A percentile compares a stretch with the other conserved stretches of the same genome.
These are phyloP conservation scores for Gastrolobium villosum DNA, from an alignment of 306 rosid genomes.

Conservation along the genomic window DNA sequence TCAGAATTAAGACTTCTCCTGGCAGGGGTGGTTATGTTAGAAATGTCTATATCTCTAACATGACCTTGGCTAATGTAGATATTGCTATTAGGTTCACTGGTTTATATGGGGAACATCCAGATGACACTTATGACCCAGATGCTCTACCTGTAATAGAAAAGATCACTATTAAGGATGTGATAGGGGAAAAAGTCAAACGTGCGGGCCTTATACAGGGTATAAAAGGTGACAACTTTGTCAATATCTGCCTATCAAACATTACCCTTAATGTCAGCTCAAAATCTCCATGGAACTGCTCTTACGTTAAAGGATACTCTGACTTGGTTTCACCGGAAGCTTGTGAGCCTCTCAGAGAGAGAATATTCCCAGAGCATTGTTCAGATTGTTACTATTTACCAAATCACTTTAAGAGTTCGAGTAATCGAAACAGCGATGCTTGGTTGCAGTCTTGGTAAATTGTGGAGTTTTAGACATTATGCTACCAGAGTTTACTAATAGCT, in stretches of 20 bases:
- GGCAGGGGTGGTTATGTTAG: conserved; percentile 84
- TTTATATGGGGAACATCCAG: conserved; percentile 78
- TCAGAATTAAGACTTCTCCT: conserved; percentile 77
- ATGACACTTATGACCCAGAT: conserved; percentile 60
- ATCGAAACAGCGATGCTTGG: conserved; percentile 49
- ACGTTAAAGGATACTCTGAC: conserved; percentile 70
- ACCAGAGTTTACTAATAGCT: conserved; percentile 47
- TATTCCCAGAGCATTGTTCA: conserved; percentile 67
- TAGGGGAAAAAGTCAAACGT: conserved; percentile 58
- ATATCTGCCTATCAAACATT: conserved; percentile 74
- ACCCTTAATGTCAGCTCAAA: conserved; percentile 55
- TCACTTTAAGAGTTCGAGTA: conserved; percentile 50
- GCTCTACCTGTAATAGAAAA: conserved; percentile 68
- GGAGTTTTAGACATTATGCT: conserved; percentile 41
- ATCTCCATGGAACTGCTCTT: conserved; percentile 80
- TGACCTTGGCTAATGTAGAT: conserved; percentile 65
- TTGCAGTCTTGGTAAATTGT: conserved; percentile 58
- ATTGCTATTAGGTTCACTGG: conserved; percentile 76
- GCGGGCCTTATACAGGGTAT: conserved; percentile 78
- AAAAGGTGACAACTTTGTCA: conserved; percentile 61
- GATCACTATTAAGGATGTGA: conserved; percentile 66
- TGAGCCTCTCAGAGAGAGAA: conserved; percentile 57
- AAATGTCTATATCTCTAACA: conserved; percentile 64
- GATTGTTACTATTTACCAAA: conserved; percentile 69
- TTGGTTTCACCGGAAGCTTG: conserved; percentile 65